Base-by-base conservation (phyloP, 176 grass and related monocot species). In the Poa pratensis region DNA sequence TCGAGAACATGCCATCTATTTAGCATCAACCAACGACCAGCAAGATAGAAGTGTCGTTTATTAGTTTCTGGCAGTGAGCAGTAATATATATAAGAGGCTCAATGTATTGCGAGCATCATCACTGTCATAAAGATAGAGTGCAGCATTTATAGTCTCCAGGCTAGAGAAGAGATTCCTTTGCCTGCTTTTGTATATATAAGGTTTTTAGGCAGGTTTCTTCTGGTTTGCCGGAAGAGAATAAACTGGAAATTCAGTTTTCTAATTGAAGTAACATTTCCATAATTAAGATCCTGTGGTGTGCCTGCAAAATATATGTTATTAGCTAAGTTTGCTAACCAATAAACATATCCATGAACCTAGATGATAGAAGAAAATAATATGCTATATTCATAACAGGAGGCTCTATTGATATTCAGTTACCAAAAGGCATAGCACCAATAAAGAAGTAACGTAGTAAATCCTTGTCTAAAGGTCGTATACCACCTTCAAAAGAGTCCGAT, bases 201-300 rank as follows among this genome's bases (percentile, higher is more conserved):
- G 95, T 51, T 98, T 98, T 93, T 91, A 98, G 20, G 93, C 91
- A 84, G 95, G 93, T 88, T 98, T 91, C 57, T 94, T 94, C 75
- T 93, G 90, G 57, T 95, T 89, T 63, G 85, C 59, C 2, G 90
- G 92, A 77, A 90, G 87, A 26, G 88, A 76, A 54, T 98, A 89
- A 13, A 82, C 77, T 73, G 85, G 89, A 88, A 91, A 90, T 58
- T 93, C 95, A 48, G 82, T 91, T 61, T 80, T 82, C 93, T 92
- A 78, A 98, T 88, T 14, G 89, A 82, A 80, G 83, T 87, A 81
- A 93, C 82, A 83, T 98, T 95, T 46, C 85, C 26, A 75, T 85
- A 90, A 86, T 90, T 95, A 54, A 95, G 91, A 87, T 98, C 95
- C 67, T 95, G 82, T 87, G 91, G 91, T 19, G 93, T 98, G 16